These are phyloP conservation scores for Adiantum capillusveneris DNA, from an alignment of 75 land plant genomes.

Conservation along the genomic window DNA sequence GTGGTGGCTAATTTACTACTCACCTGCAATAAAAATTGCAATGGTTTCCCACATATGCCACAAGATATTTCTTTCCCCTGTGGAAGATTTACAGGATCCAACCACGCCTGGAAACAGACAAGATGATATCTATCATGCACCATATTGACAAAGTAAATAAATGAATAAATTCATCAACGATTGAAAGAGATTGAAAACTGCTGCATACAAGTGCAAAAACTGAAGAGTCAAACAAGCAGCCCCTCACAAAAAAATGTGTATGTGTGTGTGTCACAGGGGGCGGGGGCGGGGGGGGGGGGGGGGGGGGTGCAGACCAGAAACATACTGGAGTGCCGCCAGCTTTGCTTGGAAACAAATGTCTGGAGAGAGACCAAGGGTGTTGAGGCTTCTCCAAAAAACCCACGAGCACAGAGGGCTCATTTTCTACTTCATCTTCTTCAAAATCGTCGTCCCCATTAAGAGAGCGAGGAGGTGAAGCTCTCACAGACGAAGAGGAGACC, in stretches of 20 bases:
- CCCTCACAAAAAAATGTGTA: no score
- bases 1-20: no score
- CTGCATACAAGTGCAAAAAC: no score
- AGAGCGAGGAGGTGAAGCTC: no score
- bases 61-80: slow-evolving; percentile 33
- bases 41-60: slow-evolving; percentile 65
- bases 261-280: no score
- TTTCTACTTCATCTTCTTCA: slow-evolving; percentile 39
- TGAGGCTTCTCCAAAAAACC: slow-evolving; percentile 64
- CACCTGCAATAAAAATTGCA: slow-evolving; percentile 80
- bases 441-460: slow-evolving; percentile 30
- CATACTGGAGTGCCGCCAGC: slow-evolving; percentile 72
- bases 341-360: slow-evolving; percentile 75
- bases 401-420: slow-evolving; percentile 20
- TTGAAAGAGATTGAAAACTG: no score
- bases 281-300: not conserved
- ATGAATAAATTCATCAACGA: no score
- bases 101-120: slow-evolving; percentile 57
- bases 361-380: slow-evolving; percentile 34
- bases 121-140: no score
- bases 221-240: no score
- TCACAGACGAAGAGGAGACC: no score
- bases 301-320: not conserved
- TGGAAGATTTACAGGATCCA: slow-evolving; percentile 73
- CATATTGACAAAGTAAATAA: no score